phyloP scores from a whole-genome alignment of 75 land plant genomes.

The Larix kaempferi region DNA sequence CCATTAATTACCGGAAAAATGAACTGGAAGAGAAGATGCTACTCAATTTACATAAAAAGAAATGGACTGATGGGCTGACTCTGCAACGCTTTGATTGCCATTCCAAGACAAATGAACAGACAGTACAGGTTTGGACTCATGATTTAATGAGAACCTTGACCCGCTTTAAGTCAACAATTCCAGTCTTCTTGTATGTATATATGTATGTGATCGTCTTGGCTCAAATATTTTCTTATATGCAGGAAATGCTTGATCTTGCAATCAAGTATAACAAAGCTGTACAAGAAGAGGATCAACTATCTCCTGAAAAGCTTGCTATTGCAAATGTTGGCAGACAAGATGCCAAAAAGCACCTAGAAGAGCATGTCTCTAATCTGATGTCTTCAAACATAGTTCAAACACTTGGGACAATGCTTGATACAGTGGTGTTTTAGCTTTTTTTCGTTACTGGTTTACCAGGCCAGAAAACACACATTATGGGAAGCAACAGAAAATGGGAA shows the following conservation, averaged over 20 bases:
- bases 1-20: constrained; percentile 95
- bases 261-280: constrained; percentile 95
- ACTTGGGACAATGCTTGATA: constrained; percentile 91
- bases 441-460: too few species aligned
- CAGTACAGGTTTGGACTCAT: constrained; percentile 63
- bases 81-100: constrained; percentile 82
- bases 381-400: constrained; percentile 95
- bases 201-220: neutral
- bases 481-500: too few species aligned
- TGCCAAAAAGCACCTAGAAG: constrained; percentile 97
- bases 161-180: neutral
- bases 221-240: constrained; percentile 14
- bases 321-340: constrained; percentile 99
- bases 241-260: constrained; percentile 94
- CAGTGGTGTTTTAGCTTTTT: constrained; percentile 69
- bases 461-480: too few species aligned
- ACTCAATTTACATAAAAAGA: constrained; percentile 94
- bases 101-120: constrained; percentile 90
- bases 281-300: constrained; percentile 92
- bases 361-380: constrained; percentile 95
- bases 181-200: neutral
- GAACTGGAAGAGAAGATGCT: constrained; percentile 98
- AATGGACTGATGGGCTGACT: constrained; percentile 96
- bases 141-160: neutral
- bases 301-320: constrained; percentile 93